Percentiles rank a stretch among this genome's conserved stretches.
These are phyloP conservation scores for Apocynum venetum DNA, from an alignment of 257 asterid genomes.

Conservation along the genomic window DNA sequence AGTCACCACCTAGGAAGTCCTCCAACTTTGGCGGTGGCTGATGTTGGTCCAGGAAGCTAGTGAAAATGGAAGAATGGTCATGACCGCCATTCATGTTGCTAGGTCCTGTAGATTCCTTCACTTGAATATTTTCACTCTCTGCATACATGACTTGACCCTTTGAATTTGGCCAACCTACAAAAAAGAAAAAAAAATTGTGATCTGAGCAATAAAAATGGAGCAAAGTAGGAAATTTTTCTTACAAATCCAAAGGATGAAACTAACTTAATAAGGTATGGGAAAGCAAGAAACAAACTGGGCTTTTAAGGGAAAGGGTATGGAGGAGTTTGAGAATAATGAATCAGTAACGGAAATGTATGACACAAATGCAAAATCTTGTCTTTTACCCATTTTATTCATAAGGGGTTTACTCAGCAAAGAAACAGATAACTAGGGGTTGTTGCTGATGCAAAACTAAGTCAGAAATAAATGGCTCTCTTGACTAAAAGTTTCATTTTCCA, in stretches of 20 bases:
- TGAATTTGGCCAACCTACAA: slow-evolving; percentile 54
- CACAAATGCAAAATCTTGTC: slow-evolving; percentile 38
- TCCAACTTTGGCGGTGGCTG: slow-evolving; percentile 74
- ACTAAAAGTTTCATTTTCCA: not conserved
- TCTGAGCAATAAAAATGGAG: not conserved
- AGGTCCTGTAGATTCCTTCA: slow-evolving; percentile 13
- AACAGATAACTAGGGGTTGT: slow-evolving; percentile 30
- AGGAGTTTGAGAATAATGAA: slow-evolving; percentile 10
- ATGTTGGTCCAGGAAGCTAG: slow-evolving; percentile 49
- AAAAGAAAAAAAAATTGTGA: not conserved
- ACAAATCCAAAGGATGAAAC: not conserved
- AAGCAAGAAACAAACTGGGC: slow-evolving; percentile 2
- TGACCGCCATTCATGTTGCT: slow-evolving; percentile 19
- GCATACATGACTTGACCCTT: slow-evolving; percentile 28
- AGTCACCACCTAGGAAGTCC: slow-evolving; percentile 80
- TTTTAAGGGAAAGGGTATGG: not conserved
- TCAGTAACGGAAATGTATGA: slow-evolving; percentile 23
- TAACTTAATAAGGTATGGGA: slow-evolving; percentile 3
- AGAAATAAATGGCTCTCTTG: not conserved
- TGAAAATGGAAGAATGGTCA: slow-evolving; percentile 23
- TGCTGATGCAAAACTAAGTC: slow-evolving; percentile 14
- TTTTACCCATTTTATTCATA: slow-evolving; percentile 29
- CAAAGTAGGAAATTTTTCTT: not conserved
- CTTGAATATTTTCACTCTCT: slow-evolving; percentile 1
- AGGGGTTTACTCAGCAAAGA: slow-evolving; percentile 34